Evolutionary conservation across 352 stramenopile species (phyloP), one percentile per base, ranked within the genome.

Genomic region (Phytophthora pseudosyringae): DNA sequence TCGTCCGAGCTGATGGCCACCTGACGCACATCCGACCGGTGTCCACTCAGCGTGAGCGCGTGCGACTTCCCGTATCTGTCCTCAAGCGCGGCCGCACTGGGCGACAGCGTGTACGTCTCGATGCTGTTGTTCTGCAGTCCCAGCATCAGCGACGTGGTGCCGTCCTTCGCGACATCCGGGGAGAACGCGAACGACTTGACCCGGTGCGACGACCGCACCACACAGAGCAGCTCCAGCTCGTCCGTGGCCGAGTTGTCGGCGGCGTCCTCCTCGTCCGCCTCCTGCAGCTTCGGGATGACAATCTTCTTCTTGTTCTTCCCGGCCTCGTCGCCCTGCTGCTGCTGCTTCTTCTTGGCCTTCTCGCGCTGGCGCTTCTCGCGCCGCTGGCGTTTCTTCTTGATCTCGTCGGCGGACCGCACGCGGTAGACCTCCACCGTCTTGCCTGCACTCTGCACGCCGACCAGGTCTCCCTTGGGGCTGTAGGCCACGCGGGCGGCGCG

Each of bases 381-480:
- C 66, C 93, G 88, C 70, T 97, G 92, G 36, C 83, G 86, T 73
- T 97, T 98, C 79, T 98, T 98, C 74, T 91, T 94, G 21, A 94
- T 94, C 68, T 98, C 89, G 8, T 91, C 81, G 4, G 75, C 64
- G 4, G 78, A 87, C 1, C 93, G 89, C 33, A 98, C 57, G 28
- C 86, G 85, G 71, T 97, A 98, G 15, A 98, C 71, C 69, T 98
- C 91, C 21, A 98, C 75, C n/a, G 81, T 91, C 71, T 97, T 97
- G 11, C 91, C 91, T 13, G 83, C 78, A 49, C 83, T 89, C 69
- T 94, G 86, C 16, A 90, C 82, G 33, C 84, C 88, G 18, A 96
- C 69, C 28, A 94, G 64, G 48, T 89, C 80, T 39, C 83, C 86
- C 4, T 73, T 64, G 3, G 45, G 18, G 54, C 75, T 91, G 69